Evolutionary conservation across 2,329 filamentous ascomycete genomes (phyloP), one percentile per base, ranked within the genome.

Genomic region (Aspergillus hortae): DNA sequence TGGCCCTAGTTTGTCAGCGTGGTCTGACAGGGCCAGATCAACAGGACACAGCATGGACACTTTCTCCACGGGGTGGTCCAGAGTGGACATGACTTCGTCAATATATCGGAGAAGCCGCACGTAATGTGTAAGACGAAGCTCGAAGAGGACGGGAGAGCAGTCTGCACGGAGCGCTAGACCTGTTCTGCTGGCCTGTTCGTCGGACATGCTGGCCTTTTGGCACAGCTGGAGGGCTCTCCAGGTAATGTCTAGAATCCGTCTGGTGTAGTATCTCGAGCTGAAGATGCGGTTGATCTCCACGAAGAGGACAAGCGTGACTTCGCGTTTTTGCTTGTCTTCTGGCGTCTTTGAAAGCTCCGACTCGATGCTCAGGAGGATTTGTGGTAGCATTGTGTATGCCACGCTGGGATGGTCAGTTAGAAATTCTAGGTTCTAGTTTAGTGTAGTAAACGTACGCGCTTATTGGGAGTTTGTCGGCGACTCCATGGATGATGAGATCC

Each of bases 391-490:
- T 3, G 48, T 54, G 27, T 54, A 56, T 30, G 51, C 54, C 14
- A 56, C 40, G 3, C 54, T 56, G 38, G 19, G 12, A 5, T 11
- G 15, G 11, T 41, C 10, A 21, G 21, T 32, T 23, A 21, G 32
- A 17, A n/a, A 40, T 27, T n/a, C 14, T 15, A n/a, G 6, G 35
- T n/a, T 38, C 12, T n/a, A 6, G 11, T 17, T 38, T 11, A 17
- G 15, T 14, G n/a, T 6, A 38, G 12, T 6, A 1, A 17, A 17
- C 35, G 25, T 44, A 56, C 54, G 54, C 54, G 48, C 54, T 56
- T 38, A 56, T 56, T 6, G 54, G 54, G 6, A 56, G 46, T 30
- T 56, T 56, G 30, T 56, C 54, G 14, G 48, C 54, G 9, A 56
- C 54, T 4, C 54, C 54, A 9, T 52, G 47, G 7, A 51, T 44